Evolutionary conservation across 495 filamentous ascomycete species (phyloP), one percentile per base, ranked within the genome.

Genomic region (Tuber borchii): DNA sequence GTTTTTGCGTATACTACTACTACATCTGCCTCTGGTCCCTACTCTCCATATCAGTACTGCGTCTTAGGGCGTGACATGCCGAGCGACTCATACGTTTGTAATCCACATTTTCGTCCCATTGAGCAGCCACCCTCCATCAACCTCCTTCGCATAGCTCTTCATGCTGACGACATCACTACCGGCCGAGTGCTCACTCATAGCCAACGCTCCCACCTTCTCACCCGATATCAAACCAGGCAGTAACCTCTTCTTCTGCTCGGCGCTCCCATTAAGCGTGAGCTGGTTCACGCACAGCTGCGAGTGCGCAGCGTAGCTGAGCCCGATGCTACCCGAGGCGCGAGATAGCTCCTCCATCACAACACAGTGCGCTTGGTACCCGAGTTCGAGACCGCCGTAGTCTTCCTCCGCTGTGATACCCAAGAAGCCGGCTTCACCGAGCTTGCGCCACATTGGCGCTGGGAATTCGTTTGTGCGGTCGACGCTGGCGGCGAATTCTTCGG

Each of bases 51-150:
- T 40, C 5, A 71, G 69, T 20, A 75, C 65, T 51, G 5, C 22
- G 14, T 31, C 51, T 61, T n/a, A 2, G 14, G 16, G 51, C n/a
- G 10, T 17, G 40, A 17, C 17, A 73, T 26, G 51, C 37, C 61
- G 1, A n/a, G 51, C 51, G n/a, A 31, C 31, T 70, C 88, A 72
- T 73, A 91, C 90, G 82, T 99, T 99, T 42, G 95, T 99, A 78
- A 99, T 99, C 95, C 95, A 99, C 95, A 99, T 98, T 88, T 99
- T 99, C 37, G 92, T 93, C 20, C 95, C 95, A 79, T 93, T 93
- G 73, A 99, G 87, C 44, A 93, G 40, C 85, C 90, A 98, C 40
- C 95, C 95, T 20, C 93, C 93, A 78, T 97, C 93, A 22, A 91
- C 91, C 61, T 87, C 87, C 71, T 73, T 74, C 0, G 95, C 94